These are phyloP conservation scores for Solanum tarapatanum DNA, from an alignment of 257 asterid species.

Conservation along the genomic window DNA sequence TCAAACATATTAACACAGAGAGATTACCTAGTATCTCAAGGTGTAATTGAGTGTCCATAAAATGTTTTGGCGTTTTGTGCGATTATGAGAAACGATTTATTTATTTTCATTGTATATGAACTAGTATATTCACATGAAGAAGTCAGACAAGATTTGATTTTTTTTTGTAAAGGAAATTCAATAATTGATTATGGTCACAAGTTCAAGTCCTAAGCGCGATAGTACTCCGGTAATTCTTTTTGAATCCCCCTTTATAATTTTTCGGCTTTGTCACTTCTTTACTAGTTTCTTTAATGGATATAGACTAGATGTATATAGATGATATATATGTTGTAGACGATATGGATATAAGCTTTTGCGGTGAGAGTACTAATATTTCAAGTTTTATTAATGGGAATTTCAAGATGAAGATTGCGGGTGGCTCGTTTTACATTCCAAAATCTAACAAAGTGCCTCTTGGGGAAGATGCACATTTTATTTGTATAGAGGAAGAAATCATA, in stretches of 20 bases:
- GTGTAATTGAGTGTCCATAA: no score
- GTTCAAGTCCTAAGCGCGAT: no score
- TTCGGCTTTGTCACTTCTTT: not conserved
- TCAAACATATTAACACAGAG: not conserved
- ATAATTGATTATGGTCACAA: not conserved
- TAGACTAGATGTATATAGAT: not conserved
- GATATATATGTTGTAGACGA: not conserved
- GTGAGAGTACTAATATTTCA: not conserved
- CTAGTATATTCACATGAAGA: not conserved
- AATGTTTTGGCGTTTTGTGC: no score
- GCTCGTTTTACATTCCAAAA: slow-evolving; percentile 10
- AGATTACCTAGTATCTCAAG: no score
- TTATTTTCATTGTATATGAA: no score
- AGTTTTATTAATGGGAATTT: not conserved
- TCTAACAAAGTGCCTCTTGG: not conserved
- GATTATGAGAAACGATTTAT: no score
- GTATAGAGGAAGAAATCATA: not conserved
- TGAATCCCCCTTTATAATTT: not conserved
- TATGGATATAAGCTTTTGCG: not conserved
- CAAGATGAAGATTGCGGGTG: not conserved
- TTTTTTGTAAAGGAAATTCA: not conserved
- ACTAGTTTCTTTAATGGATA: not conserved
- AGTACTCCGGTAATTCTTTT: not conserved
- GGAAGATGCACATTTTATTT: not conserved
- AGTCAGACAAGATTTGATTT: not conserved